Evolutionary conservation across 345 rosid species (phyloP), one percentile per base, ranked within the genome.

Genomic region (Populus deltoides): DNA sequence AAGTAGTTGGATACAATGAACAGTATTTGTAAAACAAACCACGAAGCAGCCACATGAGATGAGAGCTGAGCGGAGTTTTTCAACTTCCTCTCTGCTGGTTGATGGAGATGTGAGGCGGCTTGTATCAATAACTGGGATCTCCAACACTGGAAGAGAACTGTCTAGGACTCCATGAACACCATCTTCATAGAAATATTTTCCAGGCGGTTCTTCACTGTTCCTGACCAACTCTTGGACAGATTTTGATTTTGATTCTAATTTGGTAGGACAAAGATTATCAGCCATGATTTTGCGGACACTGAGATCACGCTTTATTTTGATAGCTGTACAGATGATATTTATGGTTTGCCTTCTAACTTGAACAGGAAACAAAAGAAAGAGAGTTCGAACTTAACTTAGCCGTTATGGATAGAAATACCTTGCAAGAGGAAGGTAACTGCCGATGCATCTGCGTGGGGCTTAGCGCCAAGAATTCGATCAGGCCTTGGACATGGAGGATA

Each of bases 401-500:
- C 59, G 2, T 9, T 20, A 22, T 53, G 59, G 8, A 7, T 53
- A 53, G 24, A n/a, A n/a, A n/a, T n/a, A n/a, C n/a, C 93, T 11
- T 78, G 92, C 81, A 87, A 74, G 9, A 90, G 88, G 68, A 87
- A 68, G 65, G 93, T 90, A 62, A 90, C 72, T 75, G 84, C 90
- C 25, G 95, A 82, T 70, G 84, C 93, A 86, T 88, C 93, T 13
- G 91, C 87, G 33, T 88, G 93, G 1, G 92, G 85, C 78, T 90
- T 91, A 24, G 78, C 62, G 1, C 93, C 93, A 10, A 87, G 81
- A 70, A 86, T 81, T 38, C 29, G 81, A 68, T 89, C 89, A 9
- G 95, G 95, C 61, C 76, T 86, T 10, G 88, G 90, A 80, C 92
- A 89, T 11, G 86, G 84, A 51, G 95, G 95, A 77, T 90, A 91